Evolutionary conservation across 306 rosid species (phyloP).

Genomic region (Vachellia collinsii): DNA sequence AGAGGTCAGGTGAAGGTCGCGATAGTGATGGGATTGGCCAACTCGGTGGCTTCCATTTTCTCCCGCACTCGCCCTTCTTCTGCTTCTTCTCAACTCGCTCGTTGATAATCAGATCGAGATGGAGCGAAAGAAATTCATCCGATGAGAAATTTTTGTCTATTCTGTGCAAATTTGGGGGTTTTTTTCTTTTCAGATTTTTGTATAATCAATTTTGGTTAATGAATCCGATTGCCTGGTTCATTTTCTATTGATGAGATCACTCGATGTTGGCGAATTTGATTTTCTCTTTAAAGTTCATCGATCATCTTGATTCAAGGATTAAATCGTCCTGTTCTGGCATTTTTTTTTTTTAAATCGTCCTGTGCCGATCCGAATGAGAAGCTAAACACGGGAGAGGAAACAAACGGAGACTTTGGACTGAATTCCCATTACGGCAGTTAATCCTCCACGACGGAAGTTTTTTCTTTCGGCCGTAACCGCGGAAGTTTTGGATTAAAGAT

Average conservation of each 20-base stretch:
- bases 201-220: conserved; percentile 20
- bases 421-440: not conserved
- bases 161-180: conserved; percentile 32
- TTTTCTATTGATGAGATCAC: not conserved
- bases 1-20: conserved; percentile 73
- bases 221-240: conserved; percentile 4
- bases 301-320: not conserved
- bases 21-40: conserved; percentile 64
- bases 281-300: not conserved
- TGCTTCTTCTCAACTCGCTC: conserved; percentile 24
- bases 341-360: too few species aligned
- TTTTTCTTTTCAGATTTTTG: conserved; percentile 15
- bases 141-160: not conserved
- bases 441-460: not conserved
- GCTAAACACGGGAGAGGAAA: not conserved
- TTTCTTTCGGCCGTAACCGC: too few species aligned
- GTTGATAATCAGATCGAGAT: not conserved
- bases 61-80: conserved; percentile 24
- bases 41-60: conserved; percentile 73
- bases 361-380: not conserved
- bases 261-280: not conserved
- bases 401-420: not conserved
- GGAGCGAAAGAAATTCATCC: not conserved
- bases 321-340: not conserved
- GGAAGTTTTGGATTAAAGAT: too few species aligned